Evolutionary conservation across 1,139 yeast species (phyloP).

Genomic region (Diutina neorugosa): DNA sequence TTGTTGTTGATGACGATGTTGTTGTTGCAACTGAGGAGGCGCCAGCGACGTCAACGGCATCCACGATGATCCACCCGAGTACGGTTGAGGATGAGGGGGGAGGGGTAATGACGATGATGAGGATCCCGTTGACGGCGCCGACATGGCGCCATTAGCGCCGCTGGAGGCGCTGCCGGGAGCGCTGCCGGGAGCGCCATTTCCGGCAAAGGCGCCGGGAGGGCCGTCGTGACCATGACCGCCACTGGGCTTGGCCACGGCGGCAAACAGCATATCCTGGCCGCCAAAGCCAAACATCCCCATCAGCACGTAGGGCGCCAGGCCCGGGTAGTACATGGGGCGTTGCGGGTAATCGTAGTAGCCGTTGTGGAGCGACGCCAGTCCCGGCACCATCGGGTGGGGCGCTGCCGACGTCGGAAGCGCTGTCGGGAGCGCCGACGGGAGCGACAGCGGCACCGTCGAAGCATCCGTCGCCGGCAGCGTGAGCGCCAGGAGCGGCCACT

Average conservation of each 20-base stretch:
- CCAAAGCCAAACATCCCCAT: background rate
- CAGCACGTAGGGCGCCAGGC: background rate
- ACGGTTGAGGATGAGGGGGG: background rate
- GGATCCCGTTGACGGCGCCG: background rate
- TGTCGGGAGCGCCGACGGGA: background rate
- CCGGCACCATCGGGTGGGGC: background rate
- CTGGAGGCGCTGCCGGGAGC: background rate
- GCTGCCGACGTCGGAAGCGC: background rate
- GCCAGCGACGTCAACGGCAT: background rate
- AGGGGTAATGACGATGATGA: background rate
- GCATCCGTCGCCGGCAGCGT: background rate
- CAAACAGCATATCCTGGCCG: background rate
- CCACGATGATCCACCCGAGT: background rate
- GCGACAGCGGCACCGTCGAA: background rate
- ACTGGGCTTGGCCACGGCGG: background rate
- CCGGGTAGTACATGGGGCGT: background rate
- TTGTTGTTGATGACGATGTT: background rate
- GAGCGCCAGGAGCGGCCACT: background rate
- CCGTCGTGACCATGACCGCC: background rate
- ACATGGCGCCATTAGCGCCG: background rate
- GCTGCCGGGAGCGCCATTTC: background rate
- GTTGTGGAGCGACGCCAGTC: background rate
- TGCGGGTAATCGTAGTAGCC: background rate
- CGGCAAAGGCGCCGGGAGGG: background rate
- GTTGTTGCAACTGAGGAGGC: no score